phyloP scores from a whole-genome alignment of 495 filamentous ascomycete genomes.

The Pseudevernia furfuracea region DNA sequence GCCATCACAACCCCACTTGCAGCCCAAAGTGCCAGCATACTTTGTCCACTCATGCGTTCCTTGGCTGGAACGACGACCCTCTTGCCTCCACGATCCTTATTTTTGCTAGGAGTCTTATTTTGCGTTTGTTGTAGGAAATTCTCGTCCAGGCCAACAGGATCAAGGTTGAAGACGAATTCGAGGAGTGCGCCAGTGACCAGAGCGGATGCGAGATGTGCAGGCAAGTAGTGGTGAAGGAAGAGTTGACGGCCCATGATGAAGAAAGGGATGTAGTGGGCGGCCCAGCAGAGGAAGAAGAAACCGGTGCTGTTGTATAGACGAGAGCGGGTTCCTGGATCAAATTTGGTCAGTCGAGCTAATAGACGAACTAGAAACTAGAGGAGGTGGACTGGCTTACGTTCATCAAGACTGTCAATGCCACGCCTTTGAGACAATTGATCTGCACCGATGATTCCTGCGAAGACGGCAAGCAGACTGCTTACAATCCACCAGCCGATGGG shows the following conservation, averaged over 20 bases:
- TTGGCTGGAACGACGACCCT: constrained; percentile 57
- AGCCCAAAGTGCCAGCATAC: constrained; percentile 67
- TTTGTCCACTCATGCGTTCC: constrained; percentile 75
- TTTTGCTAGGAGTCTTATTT: constrained; percentile 39
- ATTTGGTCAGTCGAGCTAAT: background rate
- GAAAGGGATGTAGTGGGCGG: constrained; percentile 67
- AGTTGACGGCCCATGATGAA: constrained; percentile 70
- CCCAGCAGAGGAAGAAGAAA: constrained; percentile 91
- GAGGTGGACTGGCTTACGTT: constrained; percentile 57
- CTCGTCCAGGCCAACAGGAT: constrained; percentile 52
- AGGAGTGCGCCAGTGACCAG: constrained; percentile 92
- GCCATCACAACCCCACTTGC: constrained; percentile 62
- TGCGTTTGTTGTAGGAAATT: constrained; percentile 32
- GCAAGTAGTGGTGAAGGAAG: constrained; percentile 72
- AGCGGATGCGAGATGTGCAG: constrained; percentile 84
- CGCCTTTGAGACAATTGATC: constrained; percentile 89
- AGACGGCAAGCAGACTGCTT: constrained; percentile 84
- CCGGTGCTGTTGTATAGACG: constrained; percentile 96
- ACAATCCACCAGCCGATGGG: constrained; percentile 97
- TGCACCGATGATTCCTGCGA: constrained; percentile 82
- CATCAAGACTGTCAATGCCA: constrained; percentile 87
- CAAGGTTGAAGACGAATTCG: constrained; percentile 91
- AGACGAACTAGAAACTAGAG: background rate
- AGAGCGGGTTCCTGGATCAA: constrained; percentile 63
- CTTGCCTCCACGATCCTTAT: constrained; percentile 33